Conservation (phyloP, 225 moss, liverwort and hornwort species). For the Climacium dendroides region DNA sequence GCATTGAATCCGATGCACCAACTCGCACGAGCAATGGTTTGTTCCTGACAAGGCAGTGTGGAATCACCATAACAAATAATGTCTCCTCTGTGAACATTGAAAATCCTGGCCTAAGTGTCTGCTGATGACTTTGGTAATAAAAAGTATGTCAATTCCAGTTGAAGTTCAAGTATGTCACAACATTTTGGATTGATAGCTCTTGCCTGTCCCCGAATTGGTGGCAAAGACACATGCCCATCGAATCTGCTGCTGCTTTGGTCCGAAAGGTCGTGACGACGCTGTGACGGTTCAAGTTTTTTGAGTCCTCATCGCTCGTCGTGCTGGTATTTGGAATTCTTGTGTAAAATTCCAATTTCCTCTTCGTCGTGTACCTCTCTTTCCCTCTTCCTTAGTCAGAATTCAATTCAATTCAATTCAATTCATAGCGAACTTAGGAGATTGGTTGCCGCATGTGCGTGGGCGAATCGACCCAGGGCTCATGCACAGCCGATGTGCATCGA, state of each 20-base stretch:
- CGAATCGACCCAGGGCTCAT: background rate
- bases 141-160: background rate
- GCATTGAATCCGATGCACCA: background rate
- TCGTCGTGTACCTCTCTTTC: background rate
- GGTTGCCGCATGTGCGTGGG: slow-evolving; percentile 15
- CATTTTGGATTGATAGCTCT: background rate
- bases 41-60: background rate
- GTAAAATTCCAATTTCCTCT: background rate
- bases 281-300: background rate
- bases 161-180: background rate
- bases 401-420: background rate
- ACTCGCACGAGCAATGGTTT: background rate
- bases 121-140: too few species aligned
- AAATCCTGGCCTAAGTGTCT: background rate
- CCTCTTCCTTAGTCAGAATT: background rate
- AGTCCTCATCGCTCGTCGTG: background rate
- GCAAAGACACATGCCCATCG: background rate
- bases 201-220: background rate
- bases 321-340: background rate
- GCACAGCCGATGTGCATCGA: slow-evolving; percentile 8
- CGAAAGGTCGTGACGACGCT: background rate
- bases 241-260: background rate
- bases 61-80: background rate
- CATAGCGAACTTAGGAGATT: background rate
- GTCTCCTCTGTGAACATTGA: background rate